Percentiles rank a stretch among this genome's conserved stretches.
phyloP scores from a whole-genome alignment of 2,329 filamentous ascomycete species.

The Phaeosphaeriaceae sp. region DNA sequence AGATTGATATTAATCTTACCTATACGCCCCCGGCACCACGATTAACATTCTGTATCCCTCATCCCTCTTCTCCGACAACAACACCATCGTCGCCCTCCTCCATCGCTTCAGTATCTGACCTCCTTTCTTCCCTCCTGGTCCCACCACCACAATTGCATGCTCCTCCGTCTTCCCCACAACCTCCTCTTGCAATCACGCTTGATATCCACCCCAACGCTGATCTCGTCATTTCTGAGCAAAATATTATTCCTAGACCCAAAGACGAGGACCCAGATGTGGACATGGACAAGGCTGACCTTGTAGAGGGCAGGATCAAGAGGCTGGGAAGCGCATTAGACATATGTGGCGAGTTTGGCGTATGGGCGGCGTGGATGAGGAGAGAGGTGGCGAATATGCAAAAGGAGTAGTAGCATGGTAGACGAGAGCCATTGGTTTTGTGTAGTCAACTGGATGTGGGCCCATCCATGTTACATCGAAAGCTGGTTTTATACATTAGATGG shows the following conservation, averaged over 20 bases:
- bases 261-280: constrained; percentile 28
- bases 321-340: constrained; percentile 55
- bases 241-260: constrained; percentile 50
- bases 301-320: constrained; percentile 37
- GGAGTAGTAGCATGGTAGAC: neutral
- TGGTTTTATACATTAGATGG: neutral
- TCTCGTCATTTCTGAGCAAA: constrained; percentile 65
- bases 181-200: constrained; percentile 60
- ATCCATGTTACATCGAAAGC: neutral
- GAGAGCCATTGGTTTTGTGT: neutral
- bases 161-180: constrained; percentile 38
- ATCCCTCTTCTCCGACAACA: constrained; percentile 20
- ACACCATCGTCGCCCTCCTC: neutral
- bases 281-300: constrained; percentile 32
- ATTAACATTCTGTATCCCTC: constrained; percentile 39
- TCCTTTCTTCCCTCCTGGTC: constrained; percentile 20
- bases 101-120: constrained; percentile 8
- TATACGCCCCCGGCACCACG: constrained; percentile 43
- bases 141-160: neutral
- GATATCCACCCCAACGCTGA: constrained; percentile 66
- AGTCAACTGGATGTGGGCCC: neutral
- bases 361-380: constrained; percentile 57
- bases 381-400: constrained; percentile 15
- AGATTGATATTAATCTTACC: constrained; percentile 40
- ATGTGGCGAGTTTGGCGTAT: constrained; percentile 58